Evolutionary conservation across 1,284 basidiomycete genomes (phyloP), one percentile per base, ranked within the genome.

Genomic region (Cryptococcus sp.): DNA sequence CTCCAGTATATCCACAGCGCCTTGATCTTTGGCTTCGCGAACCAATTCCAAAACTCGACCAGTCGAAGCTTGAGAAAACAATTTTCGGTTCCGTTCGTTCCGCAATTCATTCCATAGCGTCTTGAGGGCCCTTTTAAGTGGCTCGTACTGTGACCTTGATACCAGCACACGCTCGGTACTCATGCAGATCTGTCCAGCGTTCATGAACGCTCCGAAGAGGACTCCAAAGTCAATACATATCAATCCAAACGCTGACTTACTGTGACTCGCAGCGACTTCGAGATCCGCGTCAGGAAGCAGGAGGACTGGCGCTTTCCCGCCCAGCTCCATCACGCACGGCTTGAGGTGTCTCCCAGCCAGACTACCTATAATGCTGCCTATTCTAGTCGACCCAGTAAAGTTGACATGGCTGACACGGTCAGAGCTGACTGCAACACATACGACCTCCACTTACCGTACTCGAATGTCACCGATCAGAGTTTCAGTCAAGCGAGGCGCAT

Each of bases 111-210:
- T 41, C 66, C 64, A 51, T 31, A 49, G 60, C 50, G 14, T 36
- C 14, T 46, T 54, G 43, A 57, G 58, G 51, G 7, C 73, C 61
- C 60, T 79, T 68, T 47, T 80, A 76, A 37, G 79, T 73, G 51
- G 72, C 74, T 55, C 83, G 63, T n/a, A 64, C 54, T 44, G 59
- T 6, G 50, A 54, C 23, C 42, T 60, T 15, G 67, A 82, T 7
- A 84, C 83, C 51, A 86, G 80, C 31, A 86, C 79, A n/a, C 85
- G 83, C 64, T 85, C 83, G 4, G 83, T 82, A 2, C 83, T 83
- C 83, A 86, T 85, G 74, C 85, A 86, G 52, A 86, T 78, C 76
- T 86, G 79, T 2, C 85, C 85, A 3, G 81, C 83, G 70, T 84
- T 80, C 15, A 82, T 62, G 65, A 86, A 79, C 2, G 82, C 81